Evolutionary conservation across 306 rosid species (phyloP).

Genomic region (Nissolia schottii): DNA sequence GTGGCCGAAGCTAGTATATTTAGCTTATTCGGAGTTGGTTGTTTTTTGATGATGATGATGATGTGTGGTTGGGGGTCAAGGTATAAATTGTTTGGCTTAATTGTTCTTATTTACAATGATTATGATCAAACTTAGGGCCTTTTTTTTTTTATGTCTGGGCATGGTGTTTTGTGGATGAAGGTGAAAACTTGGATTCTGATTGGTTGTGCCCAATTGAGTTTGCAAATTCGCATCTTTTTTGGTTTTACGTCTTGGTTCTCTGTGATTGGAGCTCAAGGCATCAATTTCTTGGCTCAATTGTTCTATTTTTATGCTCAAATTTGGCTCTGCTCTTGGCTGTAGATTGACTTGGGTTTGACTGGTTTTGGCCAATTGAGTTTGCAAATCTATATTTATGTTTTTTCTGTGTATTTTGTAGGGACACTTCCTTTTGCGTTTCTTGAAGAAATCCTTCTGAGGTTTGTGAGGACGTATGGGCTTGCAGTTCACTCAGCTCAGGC

Average conservation of each 20-base stretch:
- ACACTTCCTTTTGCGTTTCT: slow-evolving; percentile 93
- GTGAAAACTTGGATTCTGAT: background rate
- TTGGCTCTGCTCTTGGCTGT: background rate
- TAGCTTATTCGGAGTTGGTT: too few species aligned
- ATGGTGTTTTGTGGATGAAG: background rate
- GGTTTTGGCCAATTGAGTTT: background rate
- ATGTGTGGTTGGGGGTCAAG: background rate
- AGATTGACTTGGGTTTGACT: background rate
- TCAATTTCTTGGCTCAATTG: background rate
- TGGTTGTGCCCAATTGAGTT: too few species aligned
- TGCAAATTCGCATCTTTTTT: too few species aligned
- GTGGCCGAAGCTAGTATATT: too few species aligned
- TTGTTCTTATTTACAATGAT: background rate
- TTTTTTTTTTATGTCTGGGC: background rate
- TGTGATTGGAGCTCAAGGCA: background rate
- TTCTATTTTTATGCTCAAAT: background rate
- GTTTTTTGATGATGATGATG: too few species aligned
- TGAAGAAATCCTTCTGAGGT: slow-evolving; percentile 89
- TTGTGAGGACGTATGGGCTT: slow-evolving; percentile 86
- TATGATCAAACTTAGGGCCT: background rate
- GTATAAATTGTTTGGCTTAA: background rate
- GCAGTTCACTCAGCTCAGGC: slow-evolving; percentile 80
- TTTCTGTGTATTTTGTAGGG: slow-evolving; percentile 39
- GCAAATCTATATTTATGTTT: background rate
- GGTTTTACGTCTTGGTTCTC: background rate